Percentiles rank a stretch among this genome's conserved stretches.
These are phyloP conservation scores for Manihot esculenta DNA, from an alignment of 441 rosid genomes.

Conservation along the genomic window DNA sequence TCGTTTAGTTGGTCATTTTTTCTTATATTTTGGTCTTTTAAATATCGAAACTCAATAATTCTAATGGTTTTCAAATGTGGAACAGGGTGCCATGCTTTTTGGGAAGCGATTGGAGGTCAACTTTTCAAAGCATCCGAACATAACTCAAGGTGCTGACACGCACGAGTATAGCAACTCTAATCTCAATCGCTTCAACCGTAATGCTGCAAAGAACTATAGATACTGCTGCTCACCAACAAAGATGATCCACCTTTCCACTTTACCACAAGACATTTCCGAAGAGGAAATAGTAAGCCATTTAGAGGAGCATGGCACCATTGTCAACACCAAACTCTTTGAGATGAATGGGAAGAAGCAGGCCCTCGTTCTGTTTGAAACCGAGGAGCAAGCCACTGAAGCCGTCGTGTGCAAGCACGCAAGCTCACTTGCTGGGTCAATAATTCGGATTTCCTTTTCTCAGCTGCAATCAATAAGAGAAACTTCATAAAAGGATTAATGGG, in stretches of 20 bases:
- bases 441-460: conserved; percentile 97
- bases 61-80: conserved; percentile 14
- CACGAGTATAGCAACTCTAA: conserved; percentile 81
- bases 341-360: conserved; percentile 98
- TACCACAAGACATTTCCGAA: conserved; percentile 83
- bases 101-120: conserved; percentile 93
- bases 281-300: conserved; percentile 77
- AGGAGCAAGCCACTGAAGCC: conserved; percentile 95
- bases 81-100: conserved; percentile 84
- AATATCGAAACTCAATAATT: neutral
- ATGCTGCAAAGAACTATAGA: conserved; percentile 95
- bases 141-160: conserved; percentile 87
- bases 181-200: conserved; percentile 95
- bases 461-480: conserved; percentile 70
- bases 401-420: conserved; percentile 90
- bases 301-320: conserved; percentile 72
- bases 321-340: conserved; percentile 82
- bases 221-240: conserved; percentile 98
- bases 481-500: conserved; percentile 21
- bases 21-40: too few species aligned
- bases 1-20: neutral
- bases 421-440: conserved; percentile 70
- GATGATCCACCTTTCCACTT: conserved; percentile 91
- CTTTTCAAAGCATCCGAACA: conserved; percentile 86
- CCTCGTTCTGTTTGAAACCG: conserved; percentile 73